Evolutionary conservation across 2,329 filamentous ascomycete genomes (phyloP), one percentile per base, ranked within the genome.

Genomic region (Monilinia fructicola): DNA sequence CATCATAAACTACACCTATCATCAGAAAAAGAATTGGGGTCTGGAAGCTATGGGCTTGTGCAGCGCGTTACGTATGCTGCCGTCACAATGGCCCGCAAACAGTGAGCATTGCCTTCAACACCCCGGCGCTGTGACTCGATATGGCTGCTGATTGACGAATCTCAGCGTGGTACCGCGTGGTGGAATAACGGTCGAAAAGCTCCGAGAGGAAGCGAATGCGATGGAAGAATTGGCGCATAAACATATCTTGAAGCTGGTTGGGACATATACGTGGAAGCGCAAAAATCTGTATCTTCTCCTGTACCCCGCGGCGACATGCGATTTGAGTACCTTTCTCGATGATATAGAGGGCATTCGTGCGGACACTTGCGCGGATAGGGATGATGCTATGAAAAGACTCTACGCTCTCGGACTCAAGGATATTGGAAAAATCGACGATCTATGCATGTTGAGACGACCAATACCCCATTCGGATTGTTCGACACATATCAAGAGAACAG

Each of bases 251-350:
- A 80, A 78, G 71, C 72, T 83, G 28, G 78, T 83, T 23, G 81
- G 81, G 2, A 80, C 81, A 1, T 83, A 83, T 69, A 79, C 78
- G 52, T 75, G 77, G 7, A 77, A 76, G 31, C 74, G 72, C 12
- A 76, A 78, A 67, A 76, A 81, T 65, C 71, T 83, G 5, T 82
- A 79, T 65, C 73, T 83, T 14, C 76, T 83, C 52, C 77, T 82
- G 40, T 83, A 81, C 78, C 81, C 81, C 14, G 81, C 78, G 35
- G 81, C 81, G 26, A 76, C 80, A 9, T 83, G 81, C 74, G 81
- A 80, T 68, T 71, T 83, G 50, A 76, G 76, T 64, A 74, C 71
- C 42, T 75, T 83, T 12, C 75, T 83, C 23, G 76, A 78, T 54
- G 81, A 83, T 68, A 70, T 83, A 16, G 80, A 82, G 38, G 71